Evolutionary conservation across 306 rosid species (phyloP).

Genomic region (Fagus sylvatica): DNA sequence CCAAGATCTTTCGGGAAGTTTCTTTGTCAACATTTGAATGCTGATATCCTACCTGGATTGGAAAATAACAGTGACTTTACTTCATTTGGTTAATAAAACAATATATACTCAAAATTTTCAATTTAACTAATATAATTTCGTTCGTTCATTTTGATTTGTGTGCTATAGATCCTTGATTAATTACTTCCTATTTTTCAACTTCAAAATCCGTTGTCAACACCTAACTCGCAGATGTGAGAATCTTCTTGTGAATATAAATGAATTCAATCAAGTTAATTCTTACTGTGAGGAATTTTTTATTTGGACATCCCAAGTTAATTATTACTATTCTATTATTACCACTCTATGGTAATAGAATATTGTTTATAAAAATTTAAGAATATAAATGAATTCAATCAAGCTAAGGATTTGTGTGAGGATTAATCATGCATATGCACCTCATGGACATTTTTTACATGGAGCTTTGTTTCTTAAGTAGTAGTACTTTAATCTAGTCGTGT

Average conservation of each 20-base stretch:
- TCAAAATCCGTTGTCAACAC: background rate
- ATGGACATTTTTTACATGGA: too few relatives aligned
- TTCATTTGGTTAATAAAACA: background rate
- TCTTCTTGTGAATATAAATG: background rate
- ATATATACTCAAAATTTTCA: background rate
- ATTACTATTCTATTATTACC: too few relatives aligned
- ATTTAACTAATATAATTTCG: background rate
- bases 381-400: conserved; percentile 2
- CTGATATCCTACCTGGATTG: background rate
- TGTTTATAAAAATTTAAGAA: too few relatives aligned
- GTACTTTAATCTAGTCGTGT: too few relatives aligned
- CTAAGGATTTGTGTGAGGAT: conserved; percentile 83
- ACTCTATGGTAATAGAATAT: too few relatives aligned
- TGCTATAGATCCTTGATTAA: background rate
- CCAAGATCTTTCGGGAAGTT: background rate
- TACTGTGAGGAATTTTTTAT: too few relatives aligned
- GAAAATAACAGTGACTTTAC: background rate
- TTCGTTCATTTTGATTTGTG: background rate
- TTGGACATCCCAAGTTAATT: too few relatives aligned
- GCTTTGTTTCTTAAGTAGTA: too few relatives aligned
- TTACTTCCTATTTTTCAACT: background rate
- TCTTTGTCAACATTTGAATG: background rate
- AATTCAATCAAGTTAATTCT: background rate
- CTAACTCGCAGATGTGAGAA: background rate
- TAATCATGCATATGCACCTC: background rate